These are phyloP conservation scores for Verticillium nubilum DNA, from an alignment of 2,329 filamentous ascomycete species.

Conservation along the genomic window DNA sequence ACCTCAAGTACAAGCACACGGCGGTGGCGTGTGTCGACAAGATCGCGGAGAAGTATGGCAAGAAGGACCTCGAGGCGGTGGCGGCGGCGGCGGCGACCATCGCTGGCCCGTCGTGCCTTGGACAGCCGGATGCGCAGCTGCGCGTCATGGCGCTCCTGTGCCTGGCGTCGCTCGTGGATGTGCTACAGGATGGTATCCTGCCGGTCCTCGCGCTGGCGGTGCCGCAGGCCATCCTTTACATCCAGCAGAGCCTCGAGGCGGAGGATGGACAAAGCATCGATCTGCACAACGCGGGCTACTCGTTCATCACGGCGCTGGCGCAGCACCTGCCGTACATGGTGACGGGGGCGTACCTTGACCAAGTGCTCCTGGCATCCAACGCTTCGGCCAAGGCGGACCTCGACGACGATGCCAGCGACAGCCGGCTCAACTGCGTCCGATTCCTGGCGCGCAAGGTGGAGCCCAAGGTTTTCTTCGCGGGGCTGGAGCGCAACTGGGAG, in stretches of 20 bases:
- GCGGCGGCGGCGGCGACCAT: slow-evolving; percentile 71
- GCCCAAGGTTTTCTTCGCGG: slow-evolving; percentile 68
- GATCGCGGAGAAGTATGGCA: slow-evolving; percentile 91
- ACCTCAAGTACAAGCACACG: slow-evolving; percentile 74
- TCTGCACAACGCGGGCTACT: slow-evolving; percentile 77
- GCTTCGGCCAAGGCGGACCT: slow-evolving; percentile 59
- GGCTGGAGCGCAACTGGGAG: slow-evolving; percentile 67
- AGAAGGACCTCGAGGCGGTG: slow-evolving; percentile 77
- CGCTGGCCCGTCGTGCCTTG: slow-evolving; percentile 69
- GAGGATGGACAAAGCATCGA: slow-evolving; percentile 50
- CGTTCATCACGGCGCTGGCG: slow-evolving; percentile 72
- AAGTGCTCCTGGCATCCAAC: slow-evolving; percentile 66
- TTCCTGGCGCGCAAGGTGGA: slow-evolving; percentile 74
- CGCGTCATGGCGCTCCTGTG: slow-evolving; percentile 83
- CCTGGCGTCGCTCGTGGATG: slow-evolving; percentile 82
- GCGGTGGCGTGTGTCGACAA: slow-evolving; percentile 87
- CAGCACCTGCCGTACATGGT: slow-evolving; percentile 88
- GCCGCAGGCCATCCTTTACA: slow-evolving; percentile 64
- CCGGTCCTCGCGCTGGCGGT: slow-evolving; percentile 75
- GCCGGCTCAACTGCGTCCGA: slow-evolving; percentile 63
- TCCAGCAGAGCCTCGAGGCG: slow-evolving; percentile 56
- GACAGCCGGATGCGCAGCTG: slow-evolving; percentile 65
- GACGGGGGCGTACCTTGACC: slow-evolving; percentile 66
- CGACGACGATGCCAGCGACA: slow-evolving; percentile 56
- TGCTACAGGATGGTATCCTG: slow-evolving; percentile 80